Evolutionary conservation across 768 basidiomycete genomes (phyloP).

Genomic region (Tremella yokohamensis): DNA sequence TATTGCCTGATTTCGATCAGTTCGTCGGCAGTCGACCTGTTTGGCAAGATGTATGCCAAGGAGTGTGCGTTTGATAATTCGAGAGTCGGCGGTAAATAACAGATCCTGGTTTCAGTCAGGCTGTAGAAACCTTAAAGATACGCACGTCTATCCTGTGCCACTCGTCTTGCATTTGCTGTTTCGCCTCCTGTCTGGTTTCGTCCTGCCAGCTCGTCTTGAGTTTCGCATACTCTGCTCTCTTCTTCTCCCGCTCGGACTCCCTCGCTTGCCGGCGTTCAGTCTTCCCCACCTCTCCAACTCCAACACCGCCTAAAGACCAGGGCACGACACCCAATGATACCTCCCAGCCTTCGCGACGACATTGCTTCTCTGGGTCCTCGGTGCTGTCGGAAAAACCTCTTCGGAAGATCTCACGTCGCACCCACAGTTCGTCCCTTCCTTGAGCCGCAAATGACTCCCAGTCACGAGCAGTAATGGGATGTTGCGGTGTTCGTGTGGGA

Average conservation of each 20-base stretch:
- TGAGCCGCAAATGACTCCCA: conserved; percentile 60
- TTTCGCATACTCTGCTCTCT: conserved; percentile 60
- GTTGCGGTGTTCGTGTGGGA: conserved; percentile 70
- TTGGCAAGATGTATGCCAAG: background rate
- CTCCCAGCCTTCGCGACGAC: conserved; percentile 77
- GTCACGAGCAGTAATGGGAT: conserved; percentile 68
- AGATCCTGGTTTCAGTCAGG: too few relatives aligned
- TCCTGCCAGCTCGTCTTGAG: conserved; percentile 79
- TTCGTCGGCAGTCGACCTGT: conserved; percentile 94
- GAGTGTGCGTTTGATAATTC: too few relatives aligned
- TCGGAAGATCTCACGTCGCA: conserved; percentile 50
- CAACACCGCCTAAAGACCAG: conserved; percentile 66
- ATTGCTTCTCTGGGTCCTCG: conserved; percentile 35
- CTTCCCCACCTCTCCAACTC: conserved; percentile 64
- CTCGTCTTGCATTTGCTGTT: conserved; percentile 74
- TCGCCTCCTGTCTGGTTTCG: conserved; percentile 56
- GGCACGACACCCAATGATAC: conserved; percentile 78
- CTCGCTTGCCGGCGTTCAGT: conserved; percentile 60
- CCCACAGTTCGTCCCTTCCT: conserved; percentile 41
- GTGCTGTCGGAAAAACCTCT: conserved; percentile 36
- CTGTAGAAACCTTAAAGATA: background rate
- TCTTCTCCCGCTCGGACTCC: conserved; percentile 40
- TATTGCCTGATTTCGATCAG: conserved; percentile 87
- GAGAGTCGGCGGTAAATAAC: too few relatives aligned
- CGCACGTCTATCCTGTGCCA: conserved; percentile 51